These are phyloP conservation scores for Penicillium longicatenatum DNA, from an alignment of 495 filamentous ascomycete species.

Conservation along the genomic window DNA sequence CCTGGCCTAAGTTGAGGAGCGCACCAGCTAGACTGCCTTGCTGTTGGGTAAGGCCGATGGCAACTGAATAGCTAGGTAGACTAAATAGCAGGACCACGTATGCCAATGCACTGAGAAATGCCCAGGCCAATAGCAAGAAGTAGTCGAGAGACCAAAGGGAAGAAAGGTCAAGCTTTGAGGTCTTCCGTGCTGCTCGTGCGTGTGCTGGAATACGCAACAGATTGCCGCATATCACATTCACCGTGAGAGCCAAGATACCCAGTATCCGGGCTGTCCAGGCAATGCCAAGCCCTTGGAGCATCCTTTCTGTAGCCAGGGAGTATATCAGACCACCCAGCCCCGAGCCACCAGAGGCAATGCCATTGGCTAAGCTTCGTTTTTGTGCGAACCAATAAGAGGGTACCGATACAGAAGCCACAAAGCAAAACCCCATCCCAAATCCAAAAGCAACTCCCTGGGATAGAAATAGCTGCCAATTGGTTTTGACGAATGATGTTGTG, in stretches of 20 bases:
- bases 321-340: conserved; percentile 55
- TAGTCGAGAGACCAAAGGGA: conserved; percentile 44
- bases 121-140: conserved; percentile 45
- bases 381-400: conserved; percentile 55
- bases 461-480: conserved; percentile 55
- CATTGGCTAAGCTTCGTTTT: conserved; percentile 51
- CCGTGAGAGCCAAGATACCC: conserved; percentile 43
- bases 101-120: conserved; percentile 50
- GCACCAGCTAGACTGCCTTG: conserved; percentile 67
- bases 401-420: conserved; percentile 49
- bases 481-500: conserved; percentile 46
- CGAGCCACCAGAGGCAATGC: conserved; percentile 48
- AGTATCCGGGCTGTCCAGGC: conserved; percentile 55
- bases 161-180: conserved; percentile 31
- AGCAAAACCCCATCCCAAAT: conserved; percentile 53
- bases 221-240: conserved; percentile 41
- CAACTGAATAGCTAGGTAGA: conserved; percentile 37
- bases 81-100: conserved; percentile 40
- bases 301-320: conserved; percentile 44
- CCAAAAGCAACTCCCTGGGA: conserved; percentile 51
- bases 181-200: neutral
- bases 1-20: conserved; percentile 67
- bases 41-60: conserved; percentile 58
- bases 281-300: conserved; percentile 47
- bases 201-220: conserved; percentile 27